Conservation (phyloP, 2,329 filamentous ascomycete species). For the Ascochyta lentis region DNA sequence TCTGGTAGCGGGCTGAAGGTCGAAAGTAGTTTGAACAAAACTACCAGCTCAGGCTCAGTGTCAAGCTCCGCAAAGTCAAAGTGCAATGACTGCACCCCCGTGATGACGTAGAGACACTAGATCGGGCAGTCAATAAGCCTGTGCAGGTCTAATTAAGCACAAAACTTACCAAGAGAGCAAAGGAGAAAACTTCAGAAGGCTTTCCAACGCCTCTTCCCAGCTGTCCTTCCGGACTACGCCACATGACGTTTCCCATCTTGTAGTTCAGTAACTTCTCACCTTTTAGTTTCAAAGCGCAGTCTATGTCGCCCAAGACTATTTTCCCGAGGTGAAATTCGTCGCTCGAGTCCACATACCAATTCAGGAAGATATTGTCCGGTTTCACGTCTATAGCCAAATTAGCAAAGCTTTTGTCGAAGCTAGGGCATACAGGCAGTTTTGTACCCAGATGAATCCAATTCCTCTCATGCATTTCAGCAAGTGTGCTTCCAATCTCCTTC, state of each 20-base stretch:
- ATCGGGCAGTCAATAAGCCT: slow-evolving; percentile 1
- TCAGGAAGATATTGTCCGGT: slow-evolving; percentile 15
- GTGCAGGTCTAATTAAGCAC: slow-evolving; percentile 1
- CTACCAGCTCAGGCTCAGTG: slow-evolving; percentile 2
- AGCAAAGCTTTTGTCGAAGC: slow-evolving; percentile 7
- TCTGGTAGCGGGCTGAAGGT: slow-evolving; percentile 6
- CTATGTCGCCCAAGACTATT: slow-evolving; percentile 8
- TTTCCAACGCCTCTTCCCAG: slow-evolving; percentile 20
- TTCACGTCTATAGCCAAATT: slow-evolving; percentile 13
- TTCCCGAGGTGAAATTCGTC: slow-evolving; percentile 6
- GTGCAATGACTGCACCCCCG: slow-evolving; percentile 7
- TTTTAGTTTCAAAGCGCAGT: slow-evolving; percentile 9
- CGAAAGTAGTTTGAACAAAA: slow-evolving; percentile 7
- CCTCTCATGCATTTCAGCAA: slow-evolving; percentile 13
- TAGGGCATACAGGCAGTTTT: background rate
- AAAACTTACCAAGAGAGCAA: slow-evolving; percentile 19
- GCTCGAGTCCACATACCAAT: slow-evolving; percentile 7
- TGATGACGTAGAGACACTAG: slow-evolving; percentile 12
- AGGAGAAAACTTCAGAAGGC: slow-evolving; percentile 20
- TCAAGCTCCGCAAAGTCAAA: slow-evolving; percentile 2
- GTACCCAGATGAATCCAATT: slow-evolving; percentile 15
- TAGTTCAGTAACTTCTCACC: slow-evolving; percentile 6
- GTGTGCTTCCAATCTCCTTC: slow-evolving; percentile 6
- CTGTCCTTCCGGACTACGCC: slow-evolving; percentile 20
- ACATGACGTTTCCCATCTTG: slow-evolving; percentile 8